These are phyloP conservation scores for Fusarium sp. DNA, from an alignment of 2,329 filamentous ascomycete genomes.

Conservation along the genomic window DNA sequence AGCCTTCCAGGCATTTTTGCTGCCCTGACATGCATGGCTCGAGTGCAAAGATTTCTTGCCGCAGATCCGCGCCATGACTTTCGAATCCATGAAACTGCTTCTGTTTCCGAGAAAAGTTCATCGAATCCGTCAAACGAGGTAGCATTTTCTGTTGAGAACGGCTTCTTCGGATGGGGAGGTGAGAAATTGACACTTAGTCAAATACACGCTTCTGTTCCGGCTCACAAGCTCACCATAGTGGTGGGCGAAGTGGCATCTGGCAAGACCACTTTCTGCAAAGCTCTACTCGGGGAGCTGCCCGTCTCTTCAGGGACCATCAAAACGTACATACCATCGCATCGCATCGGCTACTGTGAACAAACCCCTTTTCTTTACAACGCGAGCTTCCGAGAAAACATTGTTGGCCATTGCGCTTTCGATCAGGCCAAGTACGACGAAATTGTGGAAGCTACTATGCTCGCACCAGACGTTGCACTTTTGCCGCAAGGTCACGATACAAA, in stretches of 20 bases:
- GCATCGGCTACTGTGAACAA: constrained; percentile 48
- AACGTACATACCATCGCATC: constrained; percentile 13
- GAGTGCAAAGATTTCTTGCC: constrained; percentile 53
- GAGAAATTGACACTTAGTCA: constrained; percentile 34
- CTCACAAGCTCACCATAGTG: constrained; percentile 45
- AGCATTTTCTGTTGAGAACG: constrained; percentile 33
- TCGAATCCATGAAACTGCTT: not conserved
- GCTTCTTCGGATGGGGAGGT: constrained; percentile 42
- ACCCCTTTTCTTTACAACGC: constrained; percentile 48
- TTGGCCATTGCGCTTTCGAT: constrained; percentile 47
- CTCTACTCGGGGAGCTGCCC: constrained; percentile 46
- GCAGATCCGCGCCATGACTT: constrained; percentile 39
- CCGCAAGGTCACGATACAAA: constrained; percentile 50
- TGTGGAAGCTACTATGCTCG: constrained; percentile 48
- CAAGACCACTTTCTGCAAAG: constrained; percentile 52
- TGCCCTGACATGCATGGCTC: constrained; percentile 45
- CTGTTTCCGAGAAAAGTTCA: constrained; percentile 3
- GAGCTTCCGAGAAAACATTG: constrained; percentile 51
- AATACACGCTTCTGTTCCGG: constrained; percentile 30
- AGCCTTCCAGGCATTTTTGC: constrained; percentile 46
- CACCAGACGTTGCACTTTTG: constrained; percentile 45
- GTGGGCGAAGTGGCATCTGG: constrained; percentile 51
- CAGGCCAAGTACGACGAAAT: constrained; percentile 48
- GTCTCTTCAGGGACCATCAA: constrained; percentile 30
- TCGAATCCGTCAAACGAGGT: accelerated